Base-by-base conservation (phyloP, 192 early-diverging fungal genomes). In the Thamnidium elegans region DNA sequence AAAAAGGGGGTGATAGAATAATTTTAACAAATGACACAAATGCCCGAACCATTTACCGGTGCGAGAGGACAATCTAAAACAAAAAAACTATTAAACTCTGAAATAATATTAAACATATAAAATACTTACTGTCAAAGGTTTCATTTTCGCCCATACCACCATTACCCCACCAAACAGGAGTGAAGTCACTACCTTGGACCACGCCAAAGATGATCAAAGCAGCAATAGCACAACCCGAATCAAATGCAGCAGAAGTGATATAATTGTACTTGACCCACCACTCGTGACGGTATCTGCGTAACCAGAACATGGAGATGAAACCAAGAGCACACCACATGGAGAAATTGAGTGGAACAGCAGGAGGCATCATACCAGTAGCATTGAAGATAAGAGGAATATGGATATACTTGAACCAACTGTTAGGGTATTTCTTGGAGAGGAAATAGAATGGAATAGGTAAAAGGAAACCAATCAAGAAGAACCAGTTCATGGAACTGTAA, bases 241-340 rank as follows among this genome's bases (percentile, higher is more conserved):
- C 87, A 65, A 79, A 68, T 31, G 65, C 85, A 56, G 84, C 84
- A 8, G 83, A 85, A 19, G 86, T 70, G n/a, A 89, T 75, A 69
- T 86, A 90, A 70, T 85, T 87, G 75, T 88, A 90, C 58, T 81
- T 81, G 39, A 66, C 47, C 82, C 85, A 87, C 84, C 84, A 85
- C 3, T 67, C 47, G 44, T 79, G 73, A 63, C 70, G 61, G 65
- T 84, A 78, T 39, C 79, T 74, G 71, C 80, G 77, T 9, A 86
- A 15, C 23, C 63, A 68, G 54, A 72, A 84, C 64, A 84, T 72
- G 66, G 79, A 85, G 42, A 89, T 54, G 58, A 80, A 85, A 8
- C 78, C 75, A 26, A 82, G 19, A 30, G 69, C 43, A 42, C 75
- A 74, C 75, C 78, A 79, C 62, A 65, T 76, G 51, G 73, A 67